Conservation (phyloP, 768 basidiomycete species). For the Boletus pseudopeckii region DNA sequence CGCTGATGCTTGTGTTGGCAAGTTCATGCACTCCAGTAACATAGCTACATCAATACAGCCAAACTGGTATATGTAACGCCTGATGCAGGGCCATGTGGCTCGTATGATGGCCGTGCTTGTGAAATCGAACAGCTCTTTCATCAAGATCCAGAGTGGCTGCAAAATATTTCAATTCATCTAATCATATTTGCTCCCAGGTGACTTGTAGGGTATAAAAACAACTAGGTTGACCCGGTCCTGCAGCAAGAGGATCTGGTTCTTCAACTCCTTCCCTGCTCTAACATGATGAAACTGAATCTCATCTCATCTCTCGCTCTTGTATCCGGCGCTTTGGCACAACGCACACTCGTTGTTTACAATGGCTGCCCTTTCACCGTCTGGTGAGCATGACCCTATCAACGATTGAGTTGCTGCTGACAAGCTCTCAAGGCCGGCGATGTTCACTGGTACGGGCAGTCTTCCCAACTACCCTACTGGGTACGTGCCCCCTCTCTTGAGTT, state of each 20-base stretch:
- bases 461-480: slow-evolving; percentile 49
- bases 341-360: slow-evolving; percentile 61
- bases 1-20: background rate
- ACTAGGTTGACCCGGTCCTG: background rate
- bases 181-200: background rate
- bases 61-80: background rate
- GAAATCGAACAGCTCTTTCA: background rate
- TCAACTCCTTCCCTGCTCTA: background rate
- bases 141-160: background rate
- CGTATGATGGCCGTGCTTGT: too few relatives aligned
- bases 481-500: background rate
- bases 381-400: slow-evolving; percentile 32
- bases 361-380: slow-evolving; percentile 67
- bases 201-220: slow-evolving; percentile 16
- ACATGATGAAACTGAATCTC: slow-evolving; percentile 23
- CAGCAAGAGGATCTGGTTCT: background rate
- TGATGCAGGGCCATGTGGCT: too few relatives aligned
- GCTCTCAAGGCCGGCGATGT: slow-evolving; percentile 49
- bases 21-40: background rate
- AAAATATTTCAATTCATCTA: background rate
- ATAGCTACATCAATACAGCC: background rate
- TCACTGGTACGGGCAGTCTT: slow-evolving; percentile 52
- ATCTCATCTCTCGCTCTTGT: slow-evolving; percentile 30
- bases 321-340: slow-evolving; percentile 38
- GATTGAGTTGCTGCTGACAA: background rate